These are phyloP conservation scores for Lipomyces yarrowii DNA, from an alignment of 1,139 yeast species.

Conservation along the genomic window DNA sequence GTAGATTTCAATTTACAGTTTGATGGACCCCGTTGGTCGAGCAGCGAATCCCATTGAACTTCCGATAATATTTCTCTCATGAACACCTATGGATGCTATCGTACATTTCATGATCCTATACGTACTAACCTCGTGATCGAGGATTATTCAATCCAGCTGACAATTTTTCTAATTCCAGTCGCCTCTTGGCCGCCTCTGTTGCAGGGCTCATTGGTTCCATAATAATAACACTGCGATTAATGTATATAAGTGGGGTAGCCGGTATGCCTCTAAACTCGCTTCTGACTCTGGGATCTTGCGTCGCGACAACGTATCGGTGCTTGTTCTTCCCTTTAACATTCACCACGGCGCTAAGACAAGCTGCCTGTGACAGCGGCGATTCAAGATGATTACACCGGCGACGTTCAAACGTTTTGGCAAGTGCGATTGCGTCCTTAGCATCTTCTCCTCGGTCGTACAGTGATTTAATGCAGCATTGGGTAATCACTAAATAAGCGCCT, in stretches of 20 bases:
- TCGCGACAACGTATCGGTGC: conserved; percentile 86
- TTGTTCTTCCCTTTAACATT: conserved; percentile 75
- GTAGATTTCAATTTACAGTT: not conserved
- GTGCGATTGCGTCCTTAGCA: conserved; percentile 70
- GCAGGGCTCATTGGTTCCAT: conserved; percentile 90
- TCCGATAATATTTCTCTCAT: not conserved
- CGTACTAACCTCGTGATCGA: conserved; percentile 26
- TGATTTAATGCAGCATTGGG: conserved; percentile 93
- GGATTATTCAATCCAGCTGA: conserved; percentile 73
- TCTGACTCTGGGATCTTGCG: conserved; percentile 74
- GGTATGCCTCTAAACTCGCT: conserved; percentile 71
- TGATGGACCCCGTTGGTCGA: not conserved
- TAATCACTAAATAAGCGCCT: conserved; percentile 59
- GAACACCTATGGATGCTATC: not conserved
- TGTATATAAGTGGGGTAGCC: conserved; percentile 85
- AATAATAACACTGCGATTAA: conserved; percentile 90
- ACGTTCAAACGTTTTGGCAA: conserved; percentile 84
- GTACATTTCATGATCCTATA: not conserved
- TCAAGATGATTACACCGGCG: conserved; percentile 60
- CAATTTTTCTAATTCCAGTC: conserved; percentile 66
- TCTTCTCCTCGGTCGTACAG: conserved; percentile 53
- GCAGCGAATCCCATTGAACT: not conserved
- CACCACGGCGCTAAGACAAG: conserved; percentile 75
- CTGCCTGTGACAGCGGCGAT: conserved; percentile 60
- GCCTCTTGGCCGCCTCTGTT: conserved; percentile 57